phyloP scores from a whole-genome alignment of 495 filamentous ascomycete species.

The Bacidia rubella region DNA sequence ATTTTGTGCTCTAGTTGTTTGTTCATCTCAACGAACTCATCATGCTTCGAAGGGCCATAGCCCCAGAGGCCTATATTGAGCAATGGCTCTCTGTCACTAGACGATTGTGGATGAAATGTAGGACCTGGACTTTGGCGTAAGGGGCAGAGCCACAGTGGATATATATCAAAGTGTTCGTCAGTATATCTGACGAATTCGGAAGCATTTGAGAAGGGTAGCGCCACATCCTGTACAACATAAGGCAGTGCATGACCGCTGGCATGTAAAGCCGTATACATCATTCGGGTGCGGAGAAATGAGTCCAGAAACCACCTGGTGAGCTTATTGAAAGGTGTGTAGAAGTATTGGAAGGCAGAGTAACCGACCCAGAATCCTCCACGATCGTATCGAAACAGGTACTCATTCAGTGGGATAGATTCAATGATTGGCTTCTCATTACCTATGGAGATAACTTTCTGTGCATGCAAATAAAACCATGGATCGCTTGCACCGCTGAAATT shows the following conservation, averaged over 20 bases:
- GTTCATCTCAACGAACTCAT: slow-evolving; percentile 42
- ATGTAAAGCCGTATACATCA: slow-evolving; percentile 45
- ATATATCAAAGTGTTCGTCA: slow-evolving; percentile 32
- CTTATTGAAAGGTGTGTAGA: slow-evolving; percentile 40
- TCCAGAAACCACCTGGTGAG: slow-evolving; percentile 40
- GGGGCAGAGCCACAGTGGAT: slow-evolving; percentile 48
- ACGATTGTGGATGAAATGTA: slow-evolving; percentile 27
- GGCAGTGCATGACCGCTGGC: slow-evolving; percentile 32
- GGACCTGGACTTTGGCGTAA: slow-evolving; percentile 22
- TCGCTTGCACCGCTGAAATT: slow-evolving; percentile 36
- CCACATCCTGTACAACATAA: slow-evolving; percentile 45
- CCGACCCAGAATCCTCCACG: slow-evolving; percentile 48
- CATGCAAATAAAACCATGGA: slow-evolving; percentile 49
- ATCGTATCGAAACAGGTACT: slow-evolving; percentile 53
- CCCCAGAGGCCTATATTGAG: slow-evolving; percentile 47
- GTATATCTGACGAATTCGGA: slow-evolving; percentile 37
- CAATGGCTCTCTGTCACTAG: slow-evolving; percentile 22
- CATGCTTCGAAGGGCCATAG: slow-evolving; percentile 20
- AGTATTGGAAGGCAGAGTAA: slow-evolving; percentile 37
- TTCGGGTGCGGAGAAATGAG: slow-evolving; percentile 38
- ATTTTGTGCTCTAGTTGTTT: slow-evolving; percentile 51
- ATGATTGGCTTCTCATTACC: slow-evolving; percentile 12
- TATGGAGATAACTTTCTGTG: slow-evolving; percentile 11
- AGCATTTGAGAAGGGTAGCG: slow-evolving; percentile 33
- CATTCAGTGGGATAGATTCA: slow-evolving; percentile 39